Percentiles rank a stretch among this genome's conserved stretches.
phyloP scores from a whole-genome alignment of 2,329 filamentous ascomycete genomes.

The Zymoseptoria brevis region DNA sequence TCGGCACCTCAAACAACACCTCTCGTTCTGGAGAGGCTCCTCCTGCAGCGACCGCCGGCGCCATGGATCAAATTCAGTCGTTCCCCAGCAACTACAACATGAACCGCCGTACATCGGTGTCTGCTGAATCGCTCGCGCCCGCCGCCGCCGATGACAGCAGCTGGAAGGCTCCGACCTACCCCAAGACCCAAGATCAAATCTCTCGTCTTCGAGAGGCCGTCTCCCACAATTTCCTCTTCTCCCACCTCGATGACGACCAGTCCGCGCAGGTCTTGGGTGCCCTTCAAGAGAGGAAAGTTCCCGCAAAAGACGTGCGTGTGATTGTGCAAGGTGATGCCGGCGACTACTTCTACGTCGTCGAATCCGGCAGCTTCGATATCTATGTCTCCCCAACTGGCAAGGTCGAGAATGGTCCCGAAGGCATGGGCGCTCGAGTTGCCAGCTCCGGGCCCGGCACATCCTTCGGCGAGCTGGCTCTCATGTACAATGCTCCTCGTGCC shows the following conservation, averaged over 20 bases:
- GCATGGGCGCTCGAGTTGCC: slow-evolving; percentile 74
- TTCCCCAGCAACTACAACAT: slow-evolving; percentile 93
- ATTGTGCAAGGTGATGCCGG: slow-evolving; percentile 93
- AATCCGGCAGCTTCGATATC: slow-evolving; percentile 82
- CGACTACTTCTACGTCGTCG: slow-evolving; percentile 96
- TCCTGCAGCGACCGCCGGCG: slow-evolving; percentile 35
- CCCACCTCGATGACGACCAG: slow-evolving; percentile 89
- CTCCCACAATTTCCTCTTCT: slow-evolving; percentile 85
- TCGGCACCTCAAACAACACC: slow-evolving; percentile 17
- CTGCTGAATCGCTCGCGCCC: slow-evolving; percentile 91
- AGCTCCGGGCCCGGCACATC: slow-evolving; percentile 80
- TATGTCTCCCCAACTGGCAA: slow-evolving; percentile 74
- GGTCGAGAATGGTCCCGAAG: slow-evolving; percentile 70
- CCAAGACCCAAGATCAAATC: slow-evolving; percentile 76
- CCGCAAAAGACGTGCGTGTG: slow-evolving; percentile 81
- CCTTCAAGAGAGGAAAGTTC: slow-evolving; percentile 88
- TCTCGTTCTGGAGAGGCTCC: slow-evolving; percentile 25
- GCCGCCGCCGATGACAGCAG: slow-evolving; percentile 74
- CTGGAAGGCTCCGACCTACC: slow-evolving; percentile 79
- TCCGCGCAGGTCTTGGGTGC: slow-evolving; percentile 79
- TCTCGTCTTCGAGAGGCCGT: slow-evolving; percentile 73
- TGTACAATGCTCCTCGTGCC: slow-evolving; percentile 97
- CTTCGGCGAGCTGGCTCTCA: slow-evolving; percentile 92
- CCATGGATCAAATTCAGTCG: slow-evolving; percentile 52
- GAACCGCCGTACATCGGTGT: slow-evolving; percentile 87